Base-by-base conservation (phyloP, 805 yeast species). In the Spathaspora boniae region DNA sequence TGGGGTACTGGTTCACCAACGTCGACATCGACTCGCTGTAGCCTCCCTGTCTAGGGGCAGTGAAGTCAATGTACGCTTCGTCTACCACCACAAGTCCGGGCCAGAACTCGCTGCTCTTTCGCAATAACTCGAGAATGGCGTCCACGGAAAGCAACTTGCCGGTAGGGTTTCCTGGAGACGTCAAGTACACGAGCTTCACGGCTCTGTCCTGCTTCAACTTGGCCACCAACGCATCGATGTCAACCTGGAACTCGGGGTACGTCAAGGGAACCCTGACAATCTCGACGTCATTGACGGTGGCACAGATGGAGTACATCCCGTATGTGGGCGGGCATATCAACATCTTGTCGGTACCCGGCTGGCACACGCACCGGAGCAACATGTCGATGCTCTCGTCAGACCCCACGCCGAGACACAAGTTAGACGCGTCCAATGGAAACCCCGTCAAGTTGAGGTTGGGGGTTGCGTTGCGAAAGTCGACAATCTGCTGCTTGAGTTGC, bases 151-250 rank as follows among this genome's bases (percentile, higher is more conserved):
- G 56, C 31, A 76, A 62, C 20, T 77, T 73, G 8, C 83, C 96
- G 0, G 98, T 91, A 24, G 98, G 98, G 57, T 93, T 93, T 25
- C 98, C 98, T 8, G 98, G 98, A 1, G 97, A 85, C 11, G 98
- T 91, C 43, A 91, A 63, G 55, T 86, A 91, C 2, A 84, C 70
- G 40, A 93, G 52, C 52, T 88, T 89, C 48, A 91, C 82, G 3
- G 59, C 34, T 0, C 77, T 58, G 47, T 91, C 96, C 0, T 53
- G 51, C 6, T 55, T 43, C 16, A 91, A 60, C 2, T 72, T 61
- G 8, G 66, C 58, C n/a, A 74, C 48, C 30, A 89, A 75, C 9
- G 63, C 68, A 0, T 70, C 76, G 3, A 76, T 65, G 43, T 82
- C 76, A 31, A 87, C 63, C 33, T 71, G 70, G 42, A 82, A 75